phyloP scores from a whole-genome alignment of 495 filamentous ascomycete genomes.

The Aspergillus heteromorphus region DNA sequence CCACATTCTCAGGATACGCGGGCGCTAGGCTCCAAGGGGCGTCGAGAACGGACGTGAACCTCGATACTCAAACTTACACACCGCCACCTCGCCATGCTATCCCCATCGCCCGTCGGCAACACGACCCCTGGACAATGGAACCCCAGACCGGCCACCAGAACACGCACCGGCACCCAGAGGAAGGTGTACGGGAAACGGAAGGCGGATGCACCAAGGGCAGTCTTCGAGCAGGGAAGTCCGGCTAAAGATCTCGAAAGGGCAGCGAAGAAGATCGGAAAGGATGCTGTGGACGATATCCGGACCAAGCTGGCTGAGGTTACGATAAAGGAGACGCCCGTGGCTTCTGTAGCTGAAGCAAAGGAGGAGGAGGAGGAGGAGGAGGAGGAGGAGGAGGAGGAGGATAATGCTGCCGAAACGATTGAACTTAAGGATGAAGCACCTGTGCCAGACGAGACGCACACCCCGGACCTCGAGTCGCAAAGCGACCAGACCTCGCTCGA shows the following conservation, averaged over 20 bases:
- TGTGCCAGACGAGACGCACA: not conserved
- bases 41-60: not conserved
- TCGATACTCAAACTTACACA: not conserved
- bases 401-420: not conserved
- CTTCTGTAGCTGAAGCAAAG: not conserved
- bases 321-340: conserved; percentile 18
- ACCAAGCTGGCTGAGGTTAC: conserved; percentile 30
- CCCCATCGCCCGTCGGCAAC: conserved; percentile 3
- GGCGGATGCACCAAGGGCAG: conserved; percentile 35
- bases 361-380: not conserved
- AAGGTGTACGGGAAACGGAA: conserved; percentile 42
- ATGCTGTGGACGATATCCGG: conserved; percentile 26
- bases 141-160: conserved; percentile 16
- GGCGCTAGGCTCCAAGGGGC: not conserved
- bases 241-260: conserved; percentile 11
- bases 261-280: conserved; percentile 6
- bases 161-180: conserved; percentile 23
- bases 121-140: conserved; percentile 2
- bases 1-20: not conserved
- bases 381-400: not conserved
- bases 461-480: not conserved
- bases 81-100: conserved; percentile 3
- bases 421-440: not conserved
- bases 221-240: conserved; percentile 38
- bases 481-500: not conserved